Base-by-base conservation (phyloP, 2,329 filamentous ascomycete genomes). In the Ophiosphaerella herpotricha region DNA sequence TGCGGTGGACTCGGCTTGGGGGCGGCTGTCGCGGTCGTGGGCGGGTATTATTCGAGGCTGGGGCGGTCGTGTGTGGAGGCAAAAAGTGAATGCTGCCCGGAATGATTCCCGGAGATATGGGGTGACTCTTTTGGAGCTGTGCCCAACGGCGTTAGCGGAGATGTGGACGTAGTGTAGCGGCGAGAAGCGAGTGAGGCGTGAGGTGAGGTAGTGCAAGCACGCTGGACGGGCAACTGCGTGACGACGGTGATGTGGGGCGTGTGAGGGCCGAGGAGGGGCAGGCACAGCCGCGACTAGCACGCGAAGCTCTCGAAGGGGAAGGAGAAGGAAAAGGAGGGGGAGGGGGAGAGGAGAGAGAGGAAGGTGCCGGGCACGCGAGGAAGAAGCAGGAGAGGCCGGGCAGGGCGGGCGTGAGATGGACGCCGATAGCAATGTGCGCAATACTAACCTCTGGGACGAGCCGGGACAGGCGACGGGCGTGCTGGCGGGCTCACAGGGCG, bases 361-460 rank as follows among this genome's bases (percentile, higher is more conserved):
- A 13, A 21, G 18, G 18, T 21, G 4, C 18, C 18, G 18, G 18
- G 38, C 14, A 9, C 26, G 38, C 23, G 12, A 41, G 36, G 39
- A 43, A 42, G 40, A 48, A 43, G 52, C 48, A 42, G 48, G 39
- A 50, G 61, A 49, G 50, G 54, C 49, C 52, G 52, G 47, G 44
- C 32, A 49, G 40, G 52, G 50, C 51, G 52, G 48, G 52, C 51
- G 42, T 36, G 57, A 44, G 50, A 52, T 39, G 43, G 48, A 44
- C 47, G 54, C 46, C 40, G 47, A 48, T 47, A 40, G 47, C 24
- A 33, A 38, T 44, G 50, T 54, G 55, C 50, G 57, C 58, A 39
- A 24, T 49, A 69, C 64, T 67, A 50, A 69, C 64, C 66, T 68
- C 57, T 55, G 43, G 35, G 54, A 51, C 46, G 48, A 49, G 50